Base-by-base conservation (phyloP, 2,329 filamentous ascomycete genomes). In the Fusarium tupiense region DNA sequence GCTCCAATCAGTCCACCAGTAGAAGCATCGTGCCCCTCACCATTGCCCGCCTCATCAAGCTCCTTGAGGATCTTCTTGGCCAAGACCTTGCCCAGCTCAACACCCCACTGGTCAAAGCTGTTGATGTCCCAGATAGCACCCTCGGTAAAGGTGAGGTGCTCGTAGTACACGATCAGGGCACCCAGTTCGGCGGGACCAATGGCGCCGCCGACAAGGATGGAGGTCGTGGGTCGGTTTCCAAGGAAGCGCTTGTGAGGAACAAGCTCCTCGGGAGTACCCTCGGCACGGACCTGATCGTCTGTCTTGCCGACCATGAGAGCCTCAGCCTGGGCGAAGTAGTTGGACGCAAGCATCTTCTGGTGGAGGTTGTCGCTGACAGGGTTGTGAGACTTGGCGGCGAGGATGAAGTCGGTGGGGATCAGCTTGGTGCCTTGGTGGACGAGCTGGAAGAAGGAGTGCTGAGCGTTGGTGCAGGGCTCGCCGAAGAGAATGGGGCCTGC, bases 391-490 rank as follows among this genome's bases (percentile, higher is more conserved):
- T 98, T 91, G 75, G 94, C 95, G 44, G 96, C 96, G 79, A 99
- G 88, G 86, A 99, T 97, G 88, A 99, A 99, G 86, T 99, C 96
- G 78, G 96, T 93, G 22, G 96, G 96, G 82, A 99, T 98, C 81
- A 99, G 92, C 91, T 98, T 98, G 79, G 96, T 99, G 80, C 96
- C 96, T 86, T 99, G 96, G 89, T 99, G 96, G 68, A 99, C 91
- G 54, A 99, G 92, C 90, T 99, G 96, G 92, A 97, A 99, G 92
- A 99, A 99, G 71, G 96, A 98, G 90, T 99, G 96, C 88, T 99
- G 96, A 50, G 96, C 96, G 83, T 99, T 99, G 84, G 96, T 99
- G 85, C 95, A 97, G 61, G 96, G 96, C 89, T 99, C 96, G 81
- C 96, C 96, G 82, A 99, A 99, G 73, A 99, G 88, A 82, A 99